These are phyloP conservation scores for Henckelia pumila DNA, from an alignment of 257 asterid species.

Conservation along the genomic window DNA sequence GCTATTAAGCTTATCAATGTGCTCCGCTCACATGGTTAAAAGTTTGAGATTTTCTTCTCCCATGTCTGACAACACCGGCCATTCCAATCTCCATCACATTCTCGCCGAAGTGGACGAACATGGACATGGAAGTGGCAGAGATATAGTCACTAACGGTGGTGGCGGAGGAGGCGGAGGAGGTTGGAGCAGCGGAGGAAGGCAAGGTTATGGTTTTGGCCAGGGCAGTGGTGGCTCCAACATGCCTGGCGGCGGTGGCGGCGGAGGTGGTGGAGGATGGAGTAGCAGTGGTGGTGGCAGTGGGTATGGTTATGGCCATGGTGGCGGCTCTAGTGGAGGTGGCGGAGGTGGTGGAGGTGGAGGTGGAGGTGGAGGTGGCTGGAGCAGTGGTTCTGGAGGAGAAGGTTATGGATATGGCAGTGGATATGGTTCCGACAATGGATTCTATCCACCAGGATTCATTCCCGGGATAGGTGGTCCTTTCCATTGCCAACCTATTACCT, in stretches of 20 bases:
- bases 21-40: conserved; percentile 20
- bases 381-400: background rate
- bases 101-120: background rate
- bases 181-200: background rate
- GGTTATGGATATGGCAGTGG: conserved; percentile 7
- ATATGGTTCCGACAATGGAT: background rate
- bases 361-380: background rate
- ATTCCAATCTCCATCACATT: background rate
- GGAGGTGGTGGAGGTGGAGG: conserved; percentile 9
- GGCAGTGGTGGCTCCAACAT: conserved; percentile 7
- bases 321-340: background rate
- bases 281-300: conserved; percentile 18
- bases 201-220: conserved; percentile 2
- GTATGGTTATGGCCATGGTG: background rate
- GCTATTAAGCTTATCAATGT: conserved; percentile 19
- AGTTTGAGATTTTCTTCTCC: background rate
- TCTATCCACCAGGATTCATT: background rate
- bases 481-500: conserved; percentile 13
- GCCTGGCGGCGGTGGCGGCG: background rate
- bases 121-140: conserved; percentile 1
- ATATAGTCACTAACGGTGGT: background rate
- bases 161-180: conserved; percentile 6
- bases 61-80: background rate
- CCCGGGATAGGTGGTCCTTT: conserved; percentile 5
- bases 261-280: background rate